A percentile compares a stretch with the other conserved stretches of the same genome.
phyloP scores from a whole-genome alignment of 1,284 basidiomycete genomes.

The Lentinula novae-zelandiae region DNA sequence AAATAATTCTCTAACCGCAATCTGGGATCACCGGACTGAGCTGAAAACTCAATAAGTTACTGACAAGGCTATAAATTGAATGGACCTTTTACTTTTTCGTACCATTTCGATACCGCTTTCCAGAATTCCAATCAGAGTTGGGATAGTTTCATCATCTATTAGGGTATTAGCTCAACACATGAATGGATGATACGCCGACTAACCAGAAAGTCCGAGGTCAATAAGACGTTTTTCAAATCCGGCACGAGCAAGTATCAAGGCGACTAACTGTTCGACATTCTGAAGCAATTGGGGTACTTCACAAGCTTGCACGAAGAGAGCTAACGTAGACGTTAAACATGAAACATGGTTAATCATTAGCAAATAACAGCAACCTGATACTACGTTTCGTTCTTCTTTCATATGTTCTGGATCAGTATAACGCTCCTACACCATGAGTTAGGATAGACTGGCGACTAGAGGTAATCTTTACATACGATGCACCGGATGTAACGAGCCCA shows the following conservation, averaged over 20 bases:
- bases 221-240: conserved; percentile 59
- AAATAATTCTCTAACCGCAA: conserved; percentile 82
- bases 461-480: conserved; percentile 39
- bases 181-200: conserved; percentile 14
- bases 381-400: conserved; percentile 31
- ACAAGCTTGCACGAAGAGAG: conserved; percentile 54
- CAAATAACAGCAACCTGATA: conserved; percentile 26
- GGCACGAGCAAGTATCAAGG: conserved; percentile 63
- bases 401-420: conserved; percentile 26
- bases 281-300: conserved; percentile 48
- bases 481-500: conserved; percentile 74
- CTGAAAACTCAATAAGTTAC: conserved; percentile 28
- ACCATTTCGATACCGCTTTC: conserved; percentile 60
- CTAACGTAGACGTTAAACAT: conserved; percentile 30
- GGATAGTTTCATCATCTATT: conserved; percentile 44
- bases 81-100: conserved; percentile 40
- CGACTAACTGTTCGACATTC: conserved; percentile 65
- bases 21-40: conserved; percentile 46
- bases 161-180: conserved; percentile 8
- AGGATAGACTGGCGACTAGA: neutral
- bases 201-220: conserved; percentile 44
- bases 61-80: neutral
- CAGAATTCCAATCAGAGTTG: conserved; percentile 49
- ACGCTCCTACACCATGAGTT: conserved; percentile 32
- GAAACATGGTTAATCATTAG: conserved; percentile 19